Conservation (phyloP, 306 rosid genomes). For the Sesbania bispinosa region DNA sequence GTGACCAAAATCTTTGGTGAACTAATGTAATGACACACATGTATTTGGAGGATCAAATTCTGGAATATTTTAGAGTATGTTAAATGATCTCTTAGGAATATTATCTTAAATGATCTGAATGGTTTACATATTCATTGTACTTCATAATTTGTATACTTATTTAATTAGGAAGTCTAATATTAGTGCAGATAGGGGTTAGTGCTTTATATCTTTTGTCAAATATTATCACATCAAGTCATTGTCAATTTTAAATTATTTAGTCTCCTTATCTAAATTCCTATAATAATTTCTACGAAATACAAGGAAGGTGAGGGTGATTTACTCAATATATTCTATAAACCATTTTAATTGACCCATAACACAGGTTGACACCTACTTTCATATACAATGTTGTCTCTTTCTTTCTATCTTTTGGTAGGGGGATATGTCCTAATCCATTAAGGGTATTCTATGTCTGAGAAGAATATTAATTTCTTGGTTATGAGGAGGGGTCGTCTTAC, state of each 20-base stretch:
- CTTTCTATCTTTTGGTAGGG: no score
- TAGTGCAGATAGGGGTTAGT: background rate
- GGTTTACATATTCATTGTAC: background rate
- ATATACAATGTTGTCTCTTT: background rate
- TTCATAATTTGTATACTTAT: background rate
- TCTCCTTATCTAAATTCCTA: background rate
- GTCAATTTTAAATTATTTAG: background rate
- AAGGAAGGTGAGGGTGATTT: background rate
- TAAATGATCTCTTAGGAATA: background rate
- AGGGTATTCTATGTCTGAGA: background rate
- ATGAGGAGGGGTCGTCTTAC: background rate
- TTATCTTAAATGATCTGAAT: background rate
- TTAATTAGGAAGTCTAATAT: background rate
- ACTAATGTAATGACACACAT: no score
- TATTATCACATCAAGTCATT: background rate
- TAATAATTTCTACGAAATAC: background rate
- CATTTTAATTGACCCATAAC: background rate
- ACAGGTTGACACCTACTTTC: background rate
- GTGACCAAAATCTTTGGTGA: no score
- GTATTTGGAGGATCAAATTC: no score
- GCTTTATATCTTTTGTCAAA: background rate
- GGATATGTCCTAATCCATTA: background rate
- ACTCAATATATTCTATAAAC: background rate
- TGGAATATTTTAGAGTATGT: no score
- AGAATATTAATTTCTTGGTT: slow-evolving; percentile 1